A percentile compares a stretch with the other conserved stretches of the same genome.
Evolutionary conservation across 176 grass and related monocot genomes (phyloP).

Genomic region (Bromus sterilis): DNA sequence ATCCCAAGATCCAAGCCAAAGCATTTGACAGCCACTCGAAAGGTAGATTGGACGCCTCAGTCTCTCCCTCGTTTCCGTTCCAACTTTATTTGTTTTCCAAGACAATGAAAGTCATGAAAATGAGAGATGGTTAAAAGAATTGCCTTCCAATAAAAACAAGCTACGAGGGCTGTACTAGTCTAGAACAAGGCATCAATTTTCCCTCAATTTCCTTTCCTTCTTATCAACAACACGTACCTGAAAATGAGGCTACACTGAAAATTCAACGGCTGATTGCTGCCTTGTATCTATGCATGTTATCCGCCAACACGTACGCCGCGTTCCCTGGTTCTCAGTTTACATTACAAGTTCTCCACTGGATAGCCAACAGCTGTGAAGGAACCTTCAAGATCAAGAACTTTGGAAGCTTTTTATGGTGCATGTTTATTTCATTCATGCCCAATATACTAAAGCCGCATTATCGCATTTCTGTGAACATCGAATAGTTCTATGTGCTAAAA

Average conservation of each 20-base stretch:
- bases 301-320: background rate
- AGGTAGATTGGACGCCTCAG: constrained; percentile 20
- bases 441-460: background rate
- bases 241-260: constrained; percentile 22
- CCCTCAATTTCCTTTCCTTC: background rate
- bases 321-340: constrained; percentile 1
- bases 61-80: background rate
- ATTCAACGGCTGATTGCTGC: constrained; percentile 13
- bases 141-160: constrained; percentile 10
- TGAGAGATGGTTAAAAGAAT: constrained; percentile 25
- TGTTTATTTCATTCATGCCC: background rate
- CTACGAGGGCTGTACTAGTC: background rate
- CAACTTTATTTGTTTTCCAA: background rate
- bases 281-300: constrained; percentile 3
- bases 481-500: background rate
- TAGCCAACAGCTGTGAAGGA: background rate
- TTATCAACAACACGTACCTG: constrained; percentile 37
- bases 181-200: constrained; percentile 28
- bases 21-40: constrained; percentile 14
- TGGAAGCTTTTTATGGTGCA: constrained; percentile 9
- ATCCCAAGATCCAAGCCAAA: background rate
- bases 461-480: background rate
- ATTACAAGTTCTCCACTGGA: constrained; percentile 2
- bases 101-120: constrained; percentile 33
- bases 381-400: constrained; percentile 12